Conservation (phyloP, 139 green algal genomes). For the Pseudopediastrum boryanum region DNA sequence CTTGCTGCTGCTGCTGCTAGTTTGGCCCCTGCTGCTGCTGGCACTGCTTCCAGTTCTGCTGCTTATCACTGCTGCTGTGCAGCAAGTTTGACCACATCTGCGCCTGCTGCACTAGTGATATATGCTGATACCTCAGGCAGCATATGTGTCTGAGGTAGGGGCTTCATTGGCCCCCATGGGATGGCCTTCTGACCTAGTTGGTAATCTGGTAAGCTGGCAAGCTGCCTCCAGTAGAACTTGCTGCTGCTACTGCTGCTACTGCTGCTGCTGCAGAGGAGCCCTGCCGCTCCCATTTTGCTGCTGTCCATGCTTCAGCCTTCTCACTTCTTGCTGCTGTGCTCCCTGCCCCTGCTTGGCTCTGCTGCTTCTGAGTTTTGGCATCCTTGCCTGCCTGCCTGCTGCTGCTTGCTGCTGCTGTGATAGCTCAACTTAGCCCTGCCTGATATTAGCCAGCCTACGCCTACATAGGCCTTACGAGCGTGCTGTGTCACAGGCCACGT, state of each 20-base stretch:
- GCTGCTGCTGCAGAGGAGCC: background rate
- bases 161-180: background rate
- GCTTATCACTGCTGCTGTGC: background rate
- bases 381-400: background rate
- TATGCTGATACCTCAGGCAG: too few species aligned
- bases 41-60: background rate
- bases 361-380: background rate
- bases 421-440: background rate
- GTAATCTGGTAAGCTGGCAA: background rate
- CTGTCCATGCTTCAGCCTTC: background rate
- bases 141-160: background rate
- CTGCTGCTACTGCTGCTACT: background rate
- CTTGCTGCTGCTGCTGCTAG: background rate
- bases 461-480: background rate
- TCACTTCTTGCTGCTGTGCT: background rate
- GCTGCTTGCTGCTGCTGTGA: background rate
- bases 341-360: background rate
- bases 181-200: background rate
- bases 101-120: background rate
- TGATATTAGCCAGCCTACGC: background rate
- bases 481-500: background rate
- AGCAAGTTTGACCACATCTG: too few species aligned
- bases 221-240: background rate
- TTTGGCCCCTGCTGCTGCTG: background rate
- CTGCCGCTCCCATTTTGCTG: background rate